Percentiles rank a stretch among this genome's conserved stretches.
phyloP scores from a whole-genome alignment of 495 filamentous ascomycete species.

The Xylaria telfairii region DNA sequence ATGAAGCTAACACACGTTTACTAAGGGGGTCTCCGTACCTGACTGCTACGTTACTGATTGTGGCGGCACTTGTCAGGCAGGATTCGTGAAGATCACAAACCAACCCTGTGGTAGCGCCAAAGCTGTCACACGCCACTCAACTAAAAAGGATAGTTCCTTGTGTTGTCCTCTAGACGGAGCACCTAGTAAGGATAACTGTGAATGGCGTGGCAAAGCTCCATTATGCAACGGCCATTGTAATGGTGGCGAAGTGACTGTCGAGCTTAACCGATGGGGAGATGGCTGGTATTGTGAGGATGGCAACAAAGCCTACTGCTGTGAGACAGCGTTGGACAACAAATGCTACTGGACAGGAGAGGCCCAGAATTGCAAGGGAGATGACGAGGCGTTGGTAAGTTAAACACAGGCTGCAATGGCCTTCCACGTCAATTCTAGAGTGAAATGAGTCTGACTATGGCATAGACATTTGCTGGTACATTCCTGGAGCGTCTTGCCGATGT shows the following conservation, averaged over 20 bases:
- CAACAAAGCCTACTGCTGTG: neutral
- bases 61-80: slow-evolving; percentile 26
- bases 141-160: neutral
- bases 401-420: neutral
- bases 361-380: neutral
- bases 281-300: neutral
- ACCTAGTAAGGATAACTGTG: neutral
- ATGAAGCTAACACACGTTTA: too few species aligned
- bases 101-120: slow-evolving; percentile 25
- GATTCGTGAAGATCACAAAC: slow-evolving; percentile 12
- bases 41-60: slow-evolving; percentile 26
- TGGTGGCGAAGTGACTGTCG: neutral
- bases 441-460: too few species aligned
- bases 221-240: slow-evolving; percentile 8
- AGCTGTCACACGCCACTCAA: neutral
- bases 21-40: too few species aligned
- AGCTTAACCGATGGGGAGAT: neutral
- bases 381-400: too few species aligned
- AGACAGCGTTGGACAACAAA: neutral
- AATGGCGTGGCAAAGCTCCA: neutral
- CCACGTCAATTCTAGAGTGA: too few species aligned
- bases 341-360: neutral
- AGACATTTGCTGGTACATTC: too few species aligned
- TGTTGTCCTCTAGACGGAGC: neutral
- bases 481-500: too few species aligned